Percentiles rank a stretch among this genome's conserved stretches.
Conservation (phyloP, 371 early-diverging fungal species). For the Lichtheimia ramosa region DNA sequence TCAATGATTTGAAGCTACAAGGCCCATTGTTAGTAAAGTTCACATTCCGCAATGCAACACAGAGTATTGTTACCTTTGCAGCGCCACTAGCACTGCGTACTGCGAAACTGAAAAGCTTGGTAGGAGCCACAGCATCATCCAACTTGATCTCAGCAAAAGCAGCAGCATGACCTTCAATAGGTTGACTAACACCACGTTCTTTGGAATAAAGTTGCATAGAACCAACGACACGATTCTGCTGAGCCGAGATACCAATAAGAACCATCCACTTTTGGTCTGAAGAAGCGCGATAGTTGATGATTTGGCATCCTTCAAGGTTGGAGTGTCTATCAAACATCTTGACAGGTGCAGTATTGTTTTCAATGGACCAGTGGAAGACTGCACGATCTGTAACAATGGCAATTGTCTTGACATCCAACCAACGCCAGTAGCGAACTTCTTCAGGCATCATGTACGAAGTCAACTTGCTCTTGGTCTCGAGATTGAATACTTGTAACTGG, state of each 20-base stretch:
- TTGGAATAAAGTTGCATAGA: slow-evolving; percentile 94
- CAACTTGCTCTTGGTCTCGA: slow-evolving; percentile 93
- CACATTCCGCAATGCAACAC: not conserved
- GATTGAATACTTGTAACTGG: slow-evolving; percentile 95
- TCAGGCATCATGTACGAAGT: slow-evolving; percentile 91
- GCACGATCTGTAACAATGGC: slow-evolving; percentile 89
- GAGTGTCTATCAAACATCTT: slow-evolving; percentile 94
- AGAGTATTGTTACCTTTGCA: slow-evolving; percentile 65
- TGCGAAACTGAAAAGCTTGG: slow-evolving; percentile 93
- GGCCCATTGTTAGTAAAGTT: not conserved
- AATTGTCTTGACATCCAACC: slow-evolving; percentile 83
- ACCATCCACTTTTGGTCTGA: slow-evolving; percentile 92
- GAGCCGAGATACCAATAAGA: slow-evolving; percentile 93
- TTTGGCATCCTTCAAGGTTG: slow-evolving; percentile 82
- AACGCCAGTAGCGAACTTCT: slow-evolving; percentile 96
- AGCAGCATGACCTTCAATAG: slow-evolving; percentile 96
- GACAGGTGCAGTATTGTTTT: slow-evolving; percentile 81
- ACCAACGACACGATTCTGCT: slow-evolving; percentile 89
- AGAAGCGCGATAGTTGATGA: slow-evolving; percentile 93
- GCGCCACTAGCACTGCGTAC: slow-evolving; percentile 74
- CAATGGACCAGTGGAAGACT: slow-evolving; percentile 97
- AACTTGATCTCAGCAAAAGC: slow-evolving; percentile 89
- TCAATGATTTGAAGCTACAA: slow-evolving; percentile 89
- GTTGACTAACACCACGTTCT: slow-evolving; percentile 91
- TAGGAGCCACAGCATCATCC: slow-evolving; percentile 74